Base-by-base conservation (phyloP, 169 alveolate species). In the Cryptosporidium parvum region DNA sequence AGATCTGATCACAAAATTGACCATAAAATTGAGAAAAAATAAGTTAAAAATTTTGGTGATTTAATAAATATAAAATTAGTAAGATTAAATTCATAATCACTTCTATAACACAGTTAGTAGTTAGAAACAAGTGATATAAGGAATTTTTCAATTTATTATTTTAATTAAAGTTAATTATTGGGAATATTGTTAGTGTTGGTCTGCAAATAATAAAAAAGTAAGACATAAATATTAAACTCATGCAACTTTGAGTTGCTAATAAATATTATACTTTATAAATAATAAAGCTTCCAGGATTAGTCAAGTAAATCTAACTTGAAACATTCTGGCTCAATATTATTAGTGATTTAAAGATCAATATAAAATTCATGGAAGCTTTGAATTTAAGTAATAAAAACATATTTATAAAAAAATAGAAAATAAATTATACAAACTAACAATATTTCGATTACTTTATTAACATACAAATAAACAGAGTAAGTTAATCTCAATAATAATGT, bases 1-100 rank as follows among this genome's bases (percentile, higher is more conserved):
- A 71, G 85, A 71, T 71, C 85, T 48, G 65, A 71, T 71, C 85
- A 71, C 21, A 33, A 71, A 71, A 71, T 51, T 51, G 44, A 71
- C 65, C 16, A 5, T 48, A 18, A 44, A 51, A 16, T 56, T 56
- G 37, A 56, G 23, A 56, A 56, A n/a, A 23, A 26, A 23, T 56
- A 56, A 56, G 21, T 56, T 18, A 14, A 56, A 12, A 56, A 23
- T 42, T 39, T 42, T 42, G n/a, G 0, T n/a, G 0, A 56, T n/a
- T 56, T 0, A 23, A 6, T 56, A 23, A 26, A 26, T 2, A 26
- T 23, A 56, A 56, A 56, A n/a, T 10, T 8, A 26, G 35, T 6
- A 10, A 26, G 0, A 56, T 9, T 56, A 9, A n/a, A 3, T 42
- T 42, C 14, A 42, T 7, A 7, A 7, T 26, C 3, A 7, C 26